Percentiles rank a stretch among this genome's conserved stretches.
phyloP scores from a whole-genome alignment of 225 moss, liverwort and hornwort genomes.

The Polytrichum formosum region DNA sequence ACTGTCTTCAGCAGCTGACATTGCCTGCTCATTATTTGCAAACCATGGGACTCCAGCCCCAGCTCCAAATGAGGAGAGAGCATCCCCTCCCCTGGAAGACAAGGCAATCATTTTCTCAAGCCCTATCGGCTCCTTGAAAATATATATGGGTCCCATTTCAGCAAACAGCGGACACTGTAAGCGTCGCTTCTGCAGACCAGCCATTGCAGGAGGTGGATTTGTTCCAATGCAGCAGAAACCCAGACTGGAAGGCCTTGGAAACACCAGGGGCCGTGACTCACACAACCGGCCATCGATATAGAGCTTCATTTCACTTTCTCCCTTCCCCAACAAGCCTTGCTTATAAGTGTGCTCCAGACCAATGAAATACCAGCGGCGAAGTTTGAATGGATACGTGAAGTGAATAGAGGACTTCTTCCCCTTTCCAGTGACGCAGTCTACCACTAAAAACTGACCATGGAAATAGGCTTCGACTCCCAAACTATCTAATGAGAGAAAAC shows the following conservation, averaged over 20 bases:
- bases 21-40: conserved; percentile 94
- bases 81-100: conserved; percentile 86
- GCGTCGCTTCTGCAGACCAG: conserved; percentile 87
- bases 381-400: conserved; percentile 89
- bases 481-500: conserved; percentile 94
- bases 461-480: conserved; percentile 98
- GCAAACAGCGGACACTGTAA: conserved; percentile 97
- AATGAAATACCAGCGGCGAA: conserved; percentile 95
- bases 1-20: conserved; percentile 93
- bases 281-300: conserved; percentile 90
- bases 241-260: conserved; percentile 85
- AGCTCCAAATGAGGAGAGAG: conserved; percentile 81
- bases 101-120: conserved; percentile 81
- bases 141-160: conserved; percentile 98
- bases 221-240: conserved; percentile 99
- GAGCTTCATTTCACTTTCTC: conserved; percentile 88
- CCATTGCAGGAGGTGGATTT: conserved; percentile 98
- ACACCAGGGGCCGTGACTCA: conserved; percentile 88
- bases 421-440: conserved; percentile 85
- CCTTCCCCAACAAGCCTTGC: conserved; percentile 82
- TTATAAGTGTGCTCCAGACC: conserved; percentile 92
- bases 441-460: conserved; percentile 91
- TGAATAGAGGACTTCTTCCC: conserved; percentile 94
- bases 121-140: conserved; percentile 95
- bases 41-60: conserved; percentile 99